Conservation (phyloP, 176 grass and related monocot genomes). For the Secale cereale region DNA sequence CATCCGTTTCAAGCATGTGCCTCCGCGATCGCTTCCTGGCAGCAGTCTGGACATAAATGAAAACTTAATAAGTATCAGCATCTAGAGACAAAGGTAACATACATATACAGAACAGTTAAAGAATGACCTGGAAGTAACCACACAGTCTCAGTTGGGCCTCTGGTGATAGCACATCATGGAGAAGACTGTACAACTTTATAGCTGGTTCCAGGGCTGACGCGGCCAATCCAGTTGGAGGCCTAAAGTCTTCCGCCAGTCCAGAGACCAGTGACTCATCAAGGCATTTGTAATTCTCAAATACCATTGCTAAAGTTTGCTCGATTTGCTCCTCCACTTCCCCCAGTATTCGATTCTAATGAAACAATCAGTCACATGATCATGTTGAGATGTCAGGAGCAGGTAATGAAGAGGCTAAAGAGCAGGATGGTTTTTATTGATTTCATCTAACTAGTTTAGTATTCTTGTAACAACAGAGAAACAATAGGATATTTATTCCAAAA, state of each 20-base stretch:
- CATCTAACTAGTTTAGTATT: slow-evolving; percentile 20
- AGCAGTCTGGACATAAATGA: slow-evolving; percentile 60
- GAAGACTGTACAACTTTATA: slow-evolving; percentile 92
- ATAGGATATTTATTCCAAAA: not conserved
- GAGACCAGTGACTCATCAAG: slow-evolving; percentile 75
- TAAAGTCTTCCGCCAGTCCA: slow-evolving; percentile 78
- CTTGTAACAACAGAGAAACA: not conserved
- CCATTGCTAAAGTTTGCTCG: slow-evolving; percentile 76
- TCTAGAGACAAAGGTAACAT: slow-evolving; percentile 4
- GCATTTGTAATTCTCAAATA: slow-evolving; percentile 97
- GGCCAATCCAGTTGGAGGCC: slow-evolving; percentile 68
- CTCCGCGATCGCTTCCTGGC: slow-evolving; percentile 81
- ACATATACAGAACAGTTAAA: slow-evolving; percentile 10
- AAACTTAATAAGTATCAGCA: slow-evolving; percentile 11
- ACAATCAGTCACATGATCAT: slow-evolving; percentile 7
- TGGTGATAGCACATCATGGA: slow-evolving; percentile 88
- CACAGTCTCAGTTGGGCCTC: slow-evolving; percentile 94
- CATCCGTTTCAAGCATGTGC: slow-evolving; percentile 94
- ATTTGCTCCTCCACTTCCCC: slow-evolving; percentile 91
- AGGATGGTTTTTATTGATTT: not conserved
- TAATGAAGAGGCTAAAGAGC: slow-evolving; percentile 13
- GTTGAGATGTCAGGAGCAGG: slow-evolving; percentile 13
- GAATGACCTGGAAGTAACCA: slow-evolving; percentile 90
- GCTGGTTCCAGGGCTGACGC: slow-evolving; percentile 75
- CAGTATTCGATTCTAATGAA: slow-evolving; percentile 86